Base-by-base conservation (phyloP, 306 rosid genomes). In the Castanea crenata region DNA sequence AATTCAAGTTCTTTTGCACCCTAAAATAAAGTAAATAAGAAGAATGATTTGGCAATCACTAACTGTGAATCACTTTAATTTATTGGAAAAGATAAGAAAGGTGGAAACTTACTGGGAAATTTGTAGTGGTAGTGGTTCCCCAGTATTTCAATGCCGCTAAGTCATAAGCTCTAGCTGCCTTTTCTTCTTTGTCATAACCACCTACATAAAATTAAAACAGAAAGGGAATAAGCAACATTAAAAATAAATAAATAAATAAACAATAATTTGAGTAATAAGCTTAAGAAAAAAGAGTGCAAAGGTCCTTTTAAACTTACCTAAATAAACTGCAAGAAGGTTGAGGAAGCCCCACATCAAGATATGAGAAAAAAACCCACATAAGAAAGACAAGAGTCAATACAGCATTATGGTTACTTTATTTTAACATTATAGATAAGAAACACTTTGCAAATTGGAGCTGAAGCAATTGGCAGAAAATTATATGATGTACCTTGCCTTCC, bases 121-220 rank as follows among this genome's bases (percentile, higher is more conserved):
- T 94, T 44, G 98, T 94, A 44, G 98, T 94, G 11, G 98, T 94
- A 6, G 97, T 92, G 81, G 96, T 85, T 57, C 98, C 98, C 98
- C 98, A 94, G 68, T 94, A 94, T 83, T 94, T 94, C 46, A 94
- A 85, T 74, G 98, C 98, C 65, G 98, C 98, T 63, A 94, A 85
- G 85, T 94, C 98, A 35, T 94, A 94, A 74, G 98, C 91, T 83
- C 97, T 90, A 34, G 98, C 98, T 74, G 97, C 98, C 76, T 94
- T 94, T 67, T 94, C 97, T 90, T 94, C 98, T 83, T 92, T 94
- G 82, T 94, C 98, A 90, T 94, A 94, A 44, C 97, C 98, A 51
- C 98, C 98, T 93, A 64, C 14, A 80, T 69, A 59, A 58, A 41
- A 41, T 51, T 1, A 54, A 65, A 68, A 9, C 32, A 21, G 12